Base-by-base conservation (phyloP, 1,139 yeast genomes). In the Insectozyma bohioensis region DNA sequence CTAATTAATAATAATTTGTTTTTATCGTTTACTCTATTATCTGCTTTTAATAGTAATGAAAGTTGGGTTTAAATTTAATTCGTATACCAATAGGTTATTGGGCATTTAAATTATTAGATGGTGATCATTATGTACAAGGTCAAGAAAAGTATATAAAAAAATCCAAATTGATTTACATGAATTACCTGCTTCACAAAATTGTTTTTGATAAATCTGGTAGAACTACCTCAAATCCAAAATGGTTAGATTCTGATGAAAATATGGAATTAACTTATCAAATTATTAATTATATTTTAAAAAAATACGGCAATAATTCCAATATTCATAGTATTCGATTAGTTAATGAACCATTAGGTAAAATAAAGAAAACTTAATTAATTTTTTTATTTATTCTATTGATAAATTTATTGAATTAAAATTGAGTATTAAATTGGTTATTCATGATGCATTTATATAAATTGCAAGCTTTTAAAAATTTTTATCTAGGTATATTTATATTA, bases 151-250 rank as follows among this genome's bases (percentile, higher is more conserved):
- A 51, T 35, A 72, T 30, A 57, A 92, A 47, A 80, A 83, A 54
- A 95, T 78, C 14, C 86, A 96, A 96, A 72, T 90, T 35, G 98
- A 90, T 58, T 65, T 90, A 48, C 98, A 90, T 56, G 97, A 97
- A 37, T 94, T 87, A 18, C 94, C 97, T 30, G 97, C 97, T n/a
- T 85, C 95, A 14, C 97, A 90, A 61, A 90, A 90, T 55, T 97
- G 97, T 13, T 2, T 56, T 56, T 38, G 61, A 55, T 36, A 54
- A 54, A 37, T 50, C 56, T 6, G 61, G 61, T 1, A 26, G 39
- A 24, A 35, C 51, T 30, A 45, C 49, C 3, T 33, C 26, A 2
- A 16, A 33, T 5, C 45, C 45, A 7, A 29, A 26, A 14, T 41
- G 45, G 45, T 38, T 55, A 18, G 42, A 49, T 19, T 26, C 16